These are phyloP conservation scores for Clitoria ternatea DNA, from an alignment of 306 rosid genomes.

Conservation along the genomic window DNA sequence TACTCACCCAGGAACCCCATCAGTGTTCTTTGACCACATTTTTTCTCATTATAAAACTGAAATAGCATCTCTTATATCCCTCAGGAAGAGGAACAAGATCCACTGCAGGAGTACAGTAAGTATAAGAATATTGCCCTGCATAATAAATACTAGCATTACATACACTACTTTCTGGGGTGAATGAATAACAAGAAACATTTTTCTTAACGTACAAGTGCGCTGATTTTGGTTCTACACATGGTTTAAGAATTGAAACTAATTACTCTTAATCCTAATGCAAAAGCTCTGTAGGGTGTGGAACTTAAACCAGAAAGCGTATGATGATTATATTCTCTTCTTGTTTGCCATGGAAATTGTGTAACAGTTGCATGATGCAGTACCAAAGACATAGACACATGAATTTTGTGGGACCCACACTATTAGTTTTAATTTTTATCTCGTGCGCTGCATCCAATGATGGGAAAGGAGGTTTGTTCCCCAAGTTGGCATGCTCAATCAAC, in stretches of 20 bases:
- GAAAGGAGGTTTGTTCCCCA: too few species aligned
- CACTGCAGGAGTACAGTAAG: constrained; percentile 76
- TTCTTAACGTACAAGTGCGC: neutral
- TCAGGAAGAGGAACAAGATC: constrained; percentile 60
- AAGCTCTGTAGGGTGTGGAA: neutral
- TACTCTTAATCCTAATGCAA: neutral
- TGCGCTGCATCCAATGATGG: too few species aligned
- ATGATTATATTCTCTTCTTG: neutral
- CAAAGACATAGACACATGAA: too few species aligned
- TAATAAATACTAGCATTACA: neutral
- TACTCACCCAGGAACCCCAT: constrained; percentile 89
- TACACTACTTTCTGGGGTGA: neutral
- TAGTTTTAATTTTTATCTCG: too few species aligned
- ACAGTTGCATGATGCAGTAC: neutral
- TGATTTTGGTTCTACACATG: neutral
- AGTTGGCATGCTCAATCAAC: too few species aligned
- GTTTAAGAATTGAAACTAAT: neutral
- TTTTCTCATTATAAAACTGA: constrained; percentile 57
- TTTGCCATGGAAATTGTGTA: neutral
- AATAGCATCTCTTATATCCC: constrained; percentile 50
- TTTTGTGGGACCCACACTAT: too few species aligned
- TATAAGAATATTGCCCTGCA: constrained; percentile 2
- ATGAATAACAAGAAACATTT: neutral
- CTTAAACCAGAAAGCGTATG: neutral
- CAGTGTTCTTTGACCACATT: constrained; percentile 77